A percentile compares a stretch with the other conserved stretches of the same genome.
These are phyloP conservation scores for Malassezia obtusa DNA, from an alignment of 1,284 basidiomycete species.

Conservation along the genomic window DNA sequence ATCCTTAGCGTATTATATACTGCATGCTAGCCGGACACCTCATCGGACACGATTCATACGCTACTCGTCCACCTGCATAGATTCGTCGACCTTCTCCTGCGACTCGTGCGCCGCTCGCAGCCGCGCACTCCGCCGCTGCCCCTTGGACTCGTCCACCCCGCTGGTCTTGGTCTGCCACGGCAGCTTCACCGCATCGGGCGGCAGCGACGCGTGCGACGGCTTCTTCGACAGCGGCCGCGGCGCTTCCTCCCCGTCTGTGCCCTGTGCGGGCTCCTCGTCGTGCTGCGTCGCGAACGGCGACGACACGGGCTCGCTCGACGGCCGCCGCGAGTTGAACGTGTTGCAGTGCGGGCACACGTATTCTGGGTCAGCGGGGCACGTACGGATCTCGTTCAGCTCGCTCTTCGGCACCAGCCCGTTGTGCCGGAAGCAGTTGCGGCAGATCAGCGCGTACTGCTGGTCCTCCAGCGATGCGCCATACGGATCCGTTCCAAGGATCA, in stretches of 20 bases:
- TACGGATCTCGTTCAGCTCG: constrained; percentile 80
- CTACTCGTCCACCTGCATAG: constrained; percentile 2
- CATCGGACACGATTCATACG: too few relatives aligned
- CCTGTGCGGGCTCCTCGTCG: background rate
- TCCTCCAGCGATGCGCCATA: constrained; percentile 40
- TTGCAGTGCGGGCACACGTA: constrained; percentile 67
- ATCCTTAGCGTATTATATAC: constrained; percentile 9
- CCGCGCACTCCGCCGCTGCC: constrained; percentile 1
- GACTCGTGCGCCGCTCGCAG: background rate
- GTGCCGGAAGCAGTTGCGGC: constrained; percentile 80
- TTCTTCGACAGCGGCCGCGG: background rate
- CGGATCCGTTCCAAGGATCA: constrained; percentile 49
- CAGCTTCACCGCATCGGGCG: background rate
- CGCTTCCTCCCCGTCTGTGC: background rate
- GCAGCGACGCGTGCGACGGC: background rate
- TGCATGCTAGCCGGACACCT: too few relatives aligned
- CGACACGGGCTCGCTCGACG: constrained; percentile 38
- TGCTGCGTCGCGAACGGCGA: constrained; percentile 26
- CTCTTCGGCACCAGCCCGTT: constrained; percentile 85
- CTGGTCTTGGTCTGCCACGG: background rate
- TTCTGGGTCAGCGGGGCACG: constrained; percentile 56
- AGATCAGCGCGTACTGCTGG: constrained; percentile 75
- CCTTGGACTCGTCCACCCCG: background rate
- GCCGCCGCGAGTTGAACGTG: constrained; percentile 57
- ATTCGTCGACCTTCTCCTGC: background rate